phyloP scores from a whole-genome alignment of 495 filamentous ascomycete species.

The Xylaria flabelliformis region DNA sequence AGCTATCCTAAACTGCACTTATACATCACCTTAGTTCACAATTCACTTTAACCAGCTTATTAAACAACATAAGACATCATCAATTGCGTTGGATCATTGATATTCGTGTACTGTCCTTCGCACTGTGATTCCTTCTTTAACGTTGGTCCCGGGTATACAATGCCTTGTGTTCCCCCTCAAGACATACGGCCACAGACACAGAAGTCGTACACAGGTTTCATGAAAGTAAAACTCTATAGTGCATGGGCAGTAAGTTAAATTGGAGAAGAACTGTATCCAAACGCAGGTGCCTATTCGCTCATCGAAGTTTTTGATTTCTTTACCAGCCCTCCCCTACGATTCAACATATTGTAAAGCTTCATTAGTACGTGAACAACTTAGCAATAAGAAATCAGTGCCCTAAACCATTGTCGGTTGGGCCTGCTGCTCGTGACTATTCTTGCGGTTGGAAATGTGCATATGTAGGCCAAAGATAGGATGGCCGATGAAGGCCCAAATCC shows the following conservation, averaged over 20 bases:
- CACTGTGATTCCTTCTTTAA: neutral
- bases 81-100: too few species aligned
- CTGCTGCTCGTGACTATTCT: neutral
- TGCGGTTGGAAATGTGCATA: neutral
- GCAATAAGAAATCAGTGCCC: neutral
- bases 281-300: neutral
- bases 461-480: constrained; percentile 6
- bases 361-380: neutral
- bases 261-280: neutral
- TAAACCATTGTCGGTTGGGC: neutral
- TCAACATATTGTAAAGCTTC: neutral
- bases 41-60: too few species aligned
- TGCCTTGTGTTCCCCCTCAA: neutral
- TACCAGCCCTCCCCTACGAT: neutral
- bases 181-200: neutral
- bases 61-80: too few species aligned
- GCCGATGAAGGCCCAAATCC: constrained; percentile 5
- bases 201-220: neutral
- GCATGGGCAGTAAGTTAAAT: neutral
- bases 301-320: neutral
- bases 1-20: too few species aligned
- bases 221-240: neutral
- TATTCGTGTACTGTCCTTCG: neutral
- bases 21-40: too few species aligned
- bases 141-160: neutral